phyloP scores from a whole-genome alignment of 768 basidiomycete species.

The Steccherinum ochraceum region DNA sequence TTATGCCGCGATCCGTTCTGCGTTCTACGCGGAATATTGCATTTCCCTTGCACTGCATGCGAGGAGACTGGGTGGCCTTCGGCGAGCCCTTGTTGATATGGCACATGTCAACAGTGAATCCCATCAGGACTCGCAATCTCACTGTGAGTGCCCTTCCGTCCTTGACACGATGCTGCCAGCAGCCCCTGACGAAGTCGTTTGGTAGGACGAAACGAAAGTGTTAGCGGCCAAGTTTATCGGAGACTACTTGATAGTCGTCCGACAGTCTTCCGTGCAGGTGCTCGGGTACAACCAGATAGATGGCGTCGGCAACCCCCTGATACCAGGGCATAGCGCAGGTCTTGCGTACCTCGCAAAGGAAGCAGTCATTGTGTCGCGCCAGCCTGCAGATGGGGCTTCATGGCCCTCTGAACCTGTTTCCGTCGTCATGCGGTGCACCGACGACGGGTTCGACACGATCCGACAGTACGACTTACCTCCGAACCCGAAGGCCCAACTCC shows the following conservation, averaged over 20 bases:
- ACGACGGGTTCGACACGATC: conserved; percentile 20
- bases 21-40: conserved; percentile 10
- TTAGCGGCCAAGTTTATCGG: conserved; percentile 23
- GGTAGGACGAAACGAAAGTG: conserved; percentile 12
- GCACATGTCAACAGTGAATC: conserved; percentile 6
- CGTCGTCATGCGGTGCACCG: conserved; percentile 20
- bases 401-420: conserved; percentile 28
- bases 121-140: neutral
- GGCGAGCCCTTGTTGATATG: conserved; percentile 18
- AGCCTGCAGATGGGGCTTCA: conserved; percentile 11
- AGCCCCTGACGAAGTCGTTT: neutral
- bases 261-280: conserved; percentile 21
- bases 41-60: conserved; percentile 16
- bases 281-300: neutral
- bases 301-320: neutral
- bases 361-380: conserved; percentile 21
- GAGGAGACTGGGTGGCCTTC: conserved; percentile 15
- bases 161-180: neutral
- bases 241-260: conserved; percentile 21
- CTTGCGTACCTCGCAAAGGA: conserved; percentile 19
- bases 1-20: conserved; percentile 13
- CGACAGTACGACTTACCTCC: conserved; percentile 26
- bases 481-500: conserved; percentile 6
- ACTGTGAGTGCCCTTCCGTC: neutral
- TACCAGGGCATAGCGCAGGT: conserved; percentile 10